Conservation (phyloP, 495 filamentous ascomycete genomes). For the Podospora australis region DNA sequence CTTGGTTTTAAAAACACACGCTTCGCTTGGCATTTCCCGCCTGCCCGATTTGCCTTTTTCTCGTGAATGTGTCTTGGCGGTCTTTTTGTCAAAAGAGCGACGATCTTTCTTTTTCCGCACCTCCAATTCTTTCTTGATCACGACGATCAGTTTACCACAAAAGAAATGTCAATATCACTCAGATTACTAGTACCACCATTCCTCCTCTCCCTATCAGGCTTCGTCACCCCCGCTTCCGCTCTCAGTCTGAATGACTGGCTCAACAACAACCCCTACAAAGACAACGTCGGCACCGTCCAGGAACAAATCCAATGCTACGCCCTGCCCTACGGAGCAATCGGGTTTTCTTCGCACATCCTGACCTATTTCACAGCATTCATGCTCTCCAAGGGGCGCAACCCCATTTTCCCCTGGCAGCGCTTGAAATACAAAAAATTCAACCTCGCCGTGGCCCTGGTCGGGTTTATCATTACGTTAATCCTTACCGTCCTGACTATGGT, state of each 20-base stretch:
- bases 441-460: slow-evolving; percentile 12
- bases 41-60: too few species aligned
- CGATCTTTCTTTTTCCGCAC: too few species aligned
- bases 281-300: slow-evolving; percentile 14
- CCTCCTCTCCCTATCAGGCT: neutral
- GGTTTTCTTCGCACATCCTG: slow-evolving; percentile 29
- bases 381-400: slow-evolving; percentile 15
- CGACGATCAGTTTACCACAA: too few species aligned
- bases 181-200: neutral
- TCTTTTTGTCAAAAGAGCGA: too few species aligned
- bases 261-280: slow-evolving; percentile 8
- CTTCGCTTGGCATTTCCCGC: too few species aligned
- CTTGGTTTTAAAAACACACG: too few species aligned
- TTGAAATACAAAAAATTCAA: slow-evolving; percentile 12
- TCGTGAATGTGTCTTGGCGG: too few species aligned
- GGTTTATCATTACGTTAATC: slow-evolving; percentile 14
- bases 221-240: neutral
- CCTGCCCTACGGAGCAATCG: slow-evolving; percentile 32
- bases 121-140: too few species aligned
- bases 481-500: slow-evolving; percentile 23
- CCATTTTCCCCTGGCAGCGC: slow-evolving; percentile 11
- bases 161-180: neutral
- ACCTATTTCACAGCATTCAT: slow-evolving; percentile 28
- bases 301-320: slow-evolving; percentile 31
- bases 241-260: slow-evolving; percentile 8